Conservation (phyloP, 2,329 filamentous ascomycete genomes). For the Xylariales sp. region DNA sequence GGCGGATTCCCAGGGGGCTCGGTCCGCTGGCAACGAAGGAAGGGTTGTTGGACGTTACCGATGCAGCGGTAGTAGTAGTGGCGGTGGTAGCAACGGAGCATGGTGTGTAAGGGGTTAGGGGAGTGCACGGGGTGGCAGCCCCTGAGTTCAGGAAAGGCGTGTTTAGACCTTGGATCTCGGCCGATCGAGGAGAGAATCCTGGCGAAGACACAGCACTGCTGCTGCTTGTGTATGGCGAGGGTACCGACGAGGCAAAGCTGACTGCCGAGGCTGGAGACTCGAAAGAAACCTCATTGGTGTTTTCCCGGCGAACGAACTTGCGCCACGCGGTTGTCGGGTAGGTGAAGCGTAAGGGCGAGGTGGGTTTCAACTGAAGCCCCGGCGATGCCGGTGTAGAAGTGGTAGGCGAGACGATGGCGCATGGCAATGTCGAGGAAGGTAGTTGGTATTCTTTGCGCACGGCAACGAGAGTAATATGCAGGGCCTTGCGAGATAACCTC, state of each 20-base stretch:
- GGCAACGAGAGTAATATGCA: conserved; percentile 55
- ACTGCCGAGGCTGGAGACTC: conserved; percentile 10
- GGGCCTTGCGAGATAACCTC: conserved; percentile 48
- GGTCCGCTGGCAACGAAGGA: conserved; percentile 20
- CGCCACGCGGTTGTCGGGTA: conserved; percentile 29
- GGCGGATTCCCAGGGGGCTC: conserved; percentile 41
- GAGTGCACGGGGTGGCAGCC: conserved; percentile 27
- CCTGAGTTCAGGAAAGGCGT: conserved; percentile 17
- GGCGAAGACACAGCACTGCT: conserved; percentile 26
- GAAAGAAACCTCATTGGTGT: conserved; percentile 23
- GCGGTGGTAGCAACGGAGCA: conserved; percentile 37
- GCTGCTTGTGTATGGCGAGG: conserved; percentile 11
- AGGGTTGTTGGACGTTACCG: conserved; percentile 16
- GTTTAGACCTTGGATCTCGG: too few relatives aligned
- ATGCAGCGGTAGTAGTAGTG: conserved; percentile 27
- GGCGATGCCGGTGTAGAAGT: conserved; percentile 22
- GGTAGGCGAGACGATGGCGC: conserved; percentile 15
- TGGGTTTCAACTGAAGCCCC: conserved; percentile 13
- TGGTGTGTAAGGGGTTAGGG: conserved; percentile 44
- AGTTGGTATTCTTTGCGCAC: conserved; percentile 53
- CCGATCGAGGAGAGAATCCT: conserved; percentile 15
- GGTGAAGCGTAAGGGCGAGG: conserved; percentile 23
- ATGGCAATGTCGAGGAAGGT: conserved; percentile 31
- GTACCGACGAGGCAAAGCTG: conserved; percentile 13
- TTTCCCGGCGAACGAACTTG: conserved; percentile 33